Conservation (phyloP, 805 yeast species). For the Candida koratica region DNA sequence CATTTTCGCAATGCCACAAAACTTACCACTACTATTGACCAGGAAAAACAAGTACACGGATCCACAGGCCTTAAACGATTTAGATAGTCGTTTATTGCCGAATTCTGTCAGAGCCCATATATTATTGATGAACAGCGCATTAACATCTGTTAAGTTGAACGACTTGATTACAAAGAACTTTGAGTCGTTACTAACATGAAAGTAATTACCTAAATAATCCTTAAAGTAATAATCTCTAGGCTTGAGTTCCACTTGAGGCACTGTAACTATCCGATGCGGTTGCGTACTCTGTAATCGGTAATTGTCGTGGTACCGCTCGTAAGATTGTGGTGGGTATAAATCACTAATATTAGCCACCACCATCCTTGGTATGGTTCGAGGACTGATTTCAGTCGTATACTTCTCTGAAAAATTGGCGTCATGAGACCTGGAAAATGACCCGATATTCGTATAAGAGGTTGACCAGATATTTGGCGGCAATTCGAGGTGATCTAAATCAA, state of each 20-base stretch:
- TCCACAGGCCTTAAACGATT: conserved; percentile 33
- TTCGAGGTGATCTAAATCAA: conserved; percentile 6
- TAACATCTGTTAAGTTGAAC: conserved; percentile 44
- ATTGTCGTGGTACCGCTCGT: too few relatives aligned
- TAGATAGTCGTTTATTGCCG: conserved; percentile 51
- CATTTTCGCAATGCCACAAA: conserved; percentile 60
- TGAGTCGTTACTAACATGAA: conserved; percentile 14
- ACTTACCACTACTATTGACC: conserved; percentile 54
- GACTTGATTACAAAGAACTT: conserved; percentile 54
- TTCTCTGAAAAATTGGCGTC: too few relatives aligned
- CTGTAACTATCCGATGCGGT: too few relatives aligned
- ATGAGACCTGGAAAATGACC: too few relatives aligned
- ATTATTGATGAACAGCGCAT: conserved; percentile 44
- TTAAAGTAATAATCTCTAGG: conserved; percentile 7
- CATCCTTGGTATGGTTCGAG: too few relatives aligned
- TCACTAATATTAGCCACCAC: too few relatives aligned
- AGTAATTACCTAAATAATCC: conserved; percentile 11
- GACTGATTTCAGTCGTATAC: too few relatives aligned
- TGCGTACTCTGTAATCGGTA: too few relatives aligned
- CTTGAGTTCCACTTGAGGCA: not conserved
- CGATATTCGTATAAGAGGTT: conserved; percentile 6
- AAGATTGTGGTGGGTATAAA: too few relatives aligned
- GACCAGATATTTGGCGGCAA: conserved; percentile 20
- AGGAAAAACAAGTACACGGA: conserved; percentile 50
- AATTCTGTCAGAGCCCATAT: conserved; percentile 59